phyloP scores from a whole-genome alignment of 805 yeast species.

The Yamadazyma ubonensis region DNA sequence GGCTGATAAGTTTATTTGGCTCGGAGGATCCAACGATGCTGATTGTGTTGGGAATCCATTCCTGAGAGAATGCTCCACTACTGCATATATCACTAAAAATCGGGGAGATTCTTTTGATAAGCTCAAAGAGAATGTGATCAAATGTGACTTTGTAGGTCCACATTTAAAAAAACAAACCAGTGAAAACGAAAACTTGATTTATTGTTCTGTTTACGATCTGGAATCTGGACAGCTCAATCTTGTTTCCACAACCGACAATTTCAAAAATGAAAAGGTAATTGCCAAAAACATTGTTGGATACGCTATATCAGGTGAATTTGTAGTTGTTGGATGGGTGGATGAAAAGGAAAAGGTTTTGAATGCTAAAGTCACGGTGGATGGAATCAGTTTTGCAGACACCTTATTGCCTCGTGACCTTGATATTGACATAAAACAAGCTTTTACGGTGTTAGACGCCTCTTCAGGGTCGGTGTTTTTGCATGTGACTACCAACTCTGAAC shows the following conservation, averaged over 20 bases:
- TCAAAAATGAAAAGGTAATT: constrained; percentile 39
- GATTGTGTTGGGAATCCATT: neutral
- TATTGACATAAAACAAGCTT: constrained; percentile 50
- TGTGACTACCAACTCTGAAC: constrained; percentile 60
- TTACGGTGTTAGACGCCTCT: constrained; percentile 74
- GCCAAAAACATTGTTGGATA: constrained; percentile 69
- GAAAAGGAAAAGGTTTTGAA: constrained; percentile 43
- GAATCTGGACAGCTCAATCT: constrained; percentile 30
- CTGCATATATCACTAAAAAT: constrained; percentile 63
- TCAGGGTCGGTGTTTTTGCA: constrained; percentile 77
- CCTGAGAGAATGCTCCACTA: constrained; percentile 45
- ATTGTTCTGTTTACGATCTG: constrained; percentile 55
- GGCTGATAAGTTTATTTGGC: constrained; percentile 62
- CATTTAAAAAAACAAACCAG: constrained; percentile 43
- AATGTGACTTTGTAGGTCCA: constrained; percentile 69
- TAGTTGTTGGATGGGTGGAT: constrained; percentile 66
- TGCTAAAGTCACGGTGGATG: constrained; percentile 79
- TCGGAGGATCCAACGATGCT: constrained; percentile 27
- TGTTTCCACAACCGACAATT: constrained; percentile 53
- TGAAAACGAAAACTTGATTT: constrained; percentile 44
- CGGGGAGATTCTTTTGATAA: constrained; percentile 62
- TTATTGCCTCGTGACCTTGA: constrained; percentile 66
- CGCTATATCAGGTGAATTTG: constrained; percentile 67
- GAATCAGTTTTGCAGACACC: constrained; percentile 72
- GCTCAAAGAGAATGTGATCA: constrained; percentile 50